Evolutionary conservation across 495 filamentous ascomycete genomes (phyloP).

Genomic region (Talaromyces adpressus): DNA sequence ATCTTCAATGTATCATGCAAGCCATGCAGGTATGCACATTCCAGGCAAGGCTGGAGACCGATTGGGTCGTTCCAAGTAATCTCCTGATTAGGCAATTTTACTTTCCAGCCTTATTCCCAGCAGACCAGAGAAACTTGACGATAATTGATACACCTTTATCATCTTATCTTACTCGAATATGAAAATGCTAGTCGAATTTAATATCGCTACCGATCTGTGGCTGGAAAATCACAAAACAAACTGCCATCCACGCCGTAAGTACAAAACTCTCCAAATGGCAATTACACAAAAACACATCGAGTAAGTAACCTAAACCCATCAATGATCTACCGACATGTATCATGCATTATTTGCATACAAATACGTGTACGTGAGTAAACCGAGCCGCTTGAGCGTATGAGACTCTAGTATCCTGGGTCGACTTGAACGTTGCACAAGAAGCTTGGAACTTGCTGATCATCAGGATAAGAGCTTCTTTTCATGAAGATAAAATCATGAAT

Average conservation of each 20-base stretch:
- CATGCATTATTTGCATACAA: background rate
- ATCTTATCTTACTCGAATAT: background rate
- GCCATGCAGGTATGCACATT: background rate
- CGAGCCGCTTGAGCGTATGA: background rate
- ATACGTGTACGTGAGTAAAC: background rate
- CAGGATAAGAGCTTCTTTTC: background rate
- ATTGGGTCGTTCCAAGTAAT: background rate
- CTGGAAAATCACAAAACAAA: no score
- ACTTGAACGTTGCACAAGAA: background rate
- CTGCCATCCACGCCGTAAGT: no score
- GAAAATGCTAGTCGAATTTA: background rate
- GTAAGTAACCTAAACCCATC: background rate
- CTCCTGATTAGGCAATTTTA: background rate
- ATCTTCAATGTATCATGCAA: background rate
- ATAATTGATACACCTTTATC: background rate
- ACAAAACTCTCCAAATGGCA: background rate
- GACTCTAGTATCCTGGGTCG: background rate
- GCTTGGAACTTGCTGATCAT: background rate
- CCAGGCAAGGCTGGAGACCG: background rate
- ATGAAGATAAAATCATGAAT: background rate
- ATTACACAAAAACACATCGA: background rate
- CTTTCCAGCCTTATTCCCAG: background rate
- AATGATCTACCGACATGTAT: background rate
- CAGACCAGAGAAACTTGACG: background rate
- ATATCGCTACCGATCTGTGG: no score